Evolutionary conservation across 352 stramenopile species (phyloP).

Genomic region (Pythium sp.): DNA sequence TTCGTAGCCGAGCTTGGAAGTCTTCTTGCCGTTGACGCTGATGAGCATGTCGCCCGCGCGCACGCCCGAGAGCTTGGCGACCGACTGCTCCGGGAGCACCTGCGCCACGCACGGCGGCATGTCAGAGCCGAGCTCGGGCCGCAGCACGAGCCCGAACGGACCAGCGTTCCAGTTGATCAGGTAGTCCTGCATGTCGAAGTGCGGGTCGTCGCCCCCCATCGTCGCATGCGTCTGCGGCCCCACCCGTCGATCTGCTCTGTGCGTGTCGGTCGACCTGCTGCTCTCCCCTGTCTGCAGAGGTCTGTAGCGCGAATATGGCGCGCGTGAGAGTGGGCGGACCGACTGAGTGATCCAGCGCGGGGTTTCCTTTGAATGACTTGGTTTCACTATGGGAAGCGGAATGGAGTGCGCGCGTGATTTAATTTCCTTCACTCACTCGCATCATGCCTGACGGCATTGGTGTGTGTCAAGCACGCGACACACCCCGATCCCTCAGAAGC

Average conservation of each 20-base stretch:
- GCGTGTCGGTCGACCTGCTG: not conserved
- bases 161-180: constrained; percentile 85
- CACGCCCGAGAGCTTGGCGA: constrained; percentile 71
- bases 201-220: constrained; percentile 16
- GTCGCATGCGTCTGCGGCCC: not conserved
- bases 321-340: not conserved
- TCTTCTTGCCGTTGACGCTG: constrained; percentile 78
- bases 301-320: not conserved
- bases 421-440: no score
- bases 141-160: constrained; percentile 71
- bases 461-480: no score
- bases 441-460: no score
- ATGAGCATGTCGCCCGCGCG: constrained; percentile 68
- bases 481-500: no score
- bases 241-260: not conserved
- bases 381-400: no score
- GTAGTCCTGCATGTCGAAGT: constrained; percentile 63
- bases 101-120: constrained; percentile 77
- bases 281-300: not conserved
- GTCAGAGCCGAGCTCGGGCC: constrained; percentile 62
- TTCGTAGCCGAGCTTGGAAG: constrained; percentile 68
- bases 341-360: no score
- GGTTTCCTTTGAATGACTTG: no score
- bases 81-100: constrained; percentile 66
- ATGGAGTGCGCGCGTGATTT: no score